Evolutionary conservation across 345 rosid species (phyloP).

Genomic region (Salix dunnii): DNA sequence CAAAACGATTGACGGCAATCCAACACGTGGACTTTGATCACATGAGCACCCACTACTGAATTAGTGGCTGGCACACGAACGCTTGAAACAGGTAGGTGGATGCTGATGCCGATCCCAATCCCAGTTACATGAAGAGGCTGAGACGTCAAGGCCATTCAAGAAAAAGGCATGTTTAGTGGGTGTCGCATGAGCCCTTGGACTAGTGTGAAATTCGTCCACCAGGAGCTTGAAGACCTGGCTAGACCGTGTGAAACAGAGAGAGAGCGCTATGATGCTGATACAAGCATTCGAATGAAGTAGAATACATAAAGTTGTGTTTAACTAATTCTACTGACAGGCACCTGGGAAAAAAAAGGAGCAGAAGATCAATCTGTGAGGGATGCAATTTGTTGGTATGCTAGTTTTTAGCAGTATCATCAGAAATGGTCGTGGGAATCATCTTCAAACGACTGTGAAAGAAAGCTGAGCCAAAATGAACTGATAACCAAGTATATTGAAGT

Average conservation of each 20-base stretch:
- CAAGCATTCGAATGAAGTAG: constrained; percentile 1
- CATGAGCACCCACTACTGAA: background rate
- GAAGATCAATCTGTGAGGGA: too few relatives aligned
- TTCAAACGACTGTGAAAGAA: too few relatives aligned
- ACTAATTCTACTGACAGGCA: too few relatives aligned
- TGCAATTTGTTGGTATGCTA: too few relatives aligned
- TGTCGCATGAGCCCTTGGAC: background rate
- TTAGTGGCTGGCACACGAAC: background rate
- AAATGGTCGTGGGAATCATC: too few relatives aligned
- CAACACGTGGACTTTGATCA: background rate
- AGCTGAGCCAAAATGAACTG: too few relatives aligned
- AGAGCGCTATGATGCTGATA: background rate
- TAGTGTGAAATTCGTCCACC: background rate
- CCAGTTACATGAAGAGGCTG: background rate
- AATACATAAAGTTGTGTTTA: too few relatives aligned
- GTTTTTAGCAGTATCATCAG: too few relatives aligned
- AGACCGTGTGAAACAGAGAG: background rate
- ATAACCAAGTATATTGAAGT: too few relatives aligned
- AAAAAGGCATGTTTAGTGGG: background rate
- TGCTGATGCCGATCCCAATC: background rate
- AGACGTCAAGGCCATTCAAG: background rate
- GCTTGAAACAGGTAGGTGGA: background rate
- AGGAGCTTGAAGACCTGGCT: background rate
- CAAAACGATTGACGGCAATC: background rate
- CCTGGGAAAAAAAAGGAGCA: too few relatives aligned